Evolutionary conservation across 768 basidiomycete genomes (phyloP).

Genomic region (Pleurotus platypus): DNA sequence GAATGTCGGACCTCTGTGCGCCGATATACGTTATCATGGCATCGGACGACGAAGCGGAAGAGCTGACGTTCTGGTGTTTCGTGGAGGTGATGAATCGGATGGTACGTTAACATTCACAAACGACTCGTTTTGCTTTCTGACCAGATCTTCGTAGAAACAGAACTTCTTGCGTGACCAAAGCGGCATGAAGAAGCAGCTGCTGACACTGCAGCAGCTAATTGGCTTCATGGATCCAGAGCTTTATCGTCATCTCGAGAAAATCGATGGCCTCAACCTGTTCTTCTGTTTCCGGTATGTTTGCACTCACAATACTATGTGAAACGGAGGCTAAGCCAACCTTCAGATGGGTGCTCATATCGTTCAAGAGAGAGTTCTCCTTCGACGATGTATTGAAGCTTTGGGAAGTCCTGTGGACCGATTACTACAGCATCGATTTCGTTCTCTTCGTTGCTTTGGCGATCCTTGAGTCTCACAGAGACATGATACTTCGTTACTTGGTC

Average conservation of each 20-base stretch:
- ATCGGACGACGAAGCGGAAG: constrained; percentile 60
- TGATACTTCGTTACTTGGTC: constrained; percentile 91
- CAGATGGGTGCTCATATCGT: constrained; percentile 88
- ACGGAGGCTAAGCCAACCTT: neutral
- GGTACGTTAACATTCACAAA: constrained; percentile 43
- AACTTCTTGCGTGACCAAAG: constrained; percentile 97
- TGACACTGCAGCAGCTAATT: constrained; percentile 86
- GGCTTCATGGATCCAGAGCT: constrained; percentile 94
- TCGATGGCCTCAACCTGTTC: constrained; percentile 89
- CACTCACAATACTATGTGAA: no score
- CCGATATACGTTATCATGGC: constrained; percentile 91
- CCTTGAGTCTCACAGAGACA: constrained; percentile 91
- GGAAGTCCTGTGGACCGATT: constrained; percentile 94
- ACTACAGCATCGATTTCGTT: constrained; percentile 84
- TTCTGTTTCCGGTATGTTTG: constrained; percentile 91
- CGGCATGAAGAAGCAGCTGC: constrained; percentile 94
- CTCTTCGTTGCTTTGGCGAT: constrained; percentile 93
- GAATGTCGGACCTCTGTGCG: constrained; percentile 95
- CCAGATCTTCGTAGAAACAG: constrained; percentile 56
- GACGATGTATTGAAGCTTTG: constrained; percentile 86
- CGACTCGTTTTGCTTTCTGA: neutral
- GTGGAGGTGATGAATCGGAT: constrained; percentile 93
- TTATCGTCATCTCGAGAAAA: constrained; percentile 89
- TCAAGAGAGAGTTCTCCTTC: constrained; percentile 96
- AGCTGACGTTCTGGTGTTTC: constrained; percentile 95